Evolutionary conservation across 1,284 basidiomycete genomes (phyloP), one percentile per base, ranked within the genome.

Genomic region (Ustilago hordei): DNA sequence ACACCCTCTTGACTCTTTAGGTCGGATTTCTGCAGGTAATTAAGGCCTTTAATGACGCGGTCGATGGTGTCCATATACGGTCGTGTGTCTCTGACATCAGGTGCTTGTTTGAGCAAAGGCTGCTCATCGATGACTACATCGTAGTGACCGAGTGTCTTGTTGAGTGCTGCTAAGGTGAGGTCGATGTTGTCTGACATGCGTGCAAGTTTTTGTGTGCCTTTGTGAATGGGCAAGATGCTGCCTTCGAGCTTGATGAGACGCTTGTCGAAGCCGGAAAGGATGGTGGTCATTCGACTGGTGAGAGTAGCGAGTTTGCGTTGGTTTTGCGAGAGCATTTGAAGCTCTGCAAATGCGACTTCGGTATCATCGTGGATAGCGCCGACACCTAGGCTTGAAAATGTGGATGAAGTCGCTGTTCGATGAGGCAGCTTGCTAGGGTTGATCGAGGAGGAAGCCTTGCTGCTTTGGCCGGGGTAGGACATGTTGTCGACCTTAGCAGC

Each of bases 231-330:
- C 17, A 84, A 60, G 52, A 86, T 82, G 60, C 80, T 83, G 60
- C 80, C 78, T 56, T 86, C 85, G 34, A 86, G 79, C 62, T 79
- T 81, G 67, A 79, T 80, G 19, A 86, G 78, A 39, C 87, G 80
- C 60, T 86, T 84, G 73, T 88, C 87, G 66, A 88, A 86, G 34
- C 84, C 81, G n/a, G 84, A 84, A 15, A 88, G 79, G 60, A 86
- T 85, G 19, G 79, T 76, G 28, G 86, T 85, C 86, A 87, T 87
- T 12, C 84, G 71, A 38, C 77, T 78, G 19, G 86, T 86, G 64
- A 87, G 84, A 7, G 77, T 80, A 13, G 80, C 79, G 7, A 86
- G 82, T 41, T 87, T 86, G 7, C 76, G 69, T 68, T 87, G 84
- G 43, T 87, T 87, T 70, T 86, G 86, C 31, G 84, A 82, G 34